These are phyloP conservation scores for Aspergillus clavatus DNA, from an alignment of 2,329 filamentous ascomycete genomes.

Conservation along the genomic window DNA sequence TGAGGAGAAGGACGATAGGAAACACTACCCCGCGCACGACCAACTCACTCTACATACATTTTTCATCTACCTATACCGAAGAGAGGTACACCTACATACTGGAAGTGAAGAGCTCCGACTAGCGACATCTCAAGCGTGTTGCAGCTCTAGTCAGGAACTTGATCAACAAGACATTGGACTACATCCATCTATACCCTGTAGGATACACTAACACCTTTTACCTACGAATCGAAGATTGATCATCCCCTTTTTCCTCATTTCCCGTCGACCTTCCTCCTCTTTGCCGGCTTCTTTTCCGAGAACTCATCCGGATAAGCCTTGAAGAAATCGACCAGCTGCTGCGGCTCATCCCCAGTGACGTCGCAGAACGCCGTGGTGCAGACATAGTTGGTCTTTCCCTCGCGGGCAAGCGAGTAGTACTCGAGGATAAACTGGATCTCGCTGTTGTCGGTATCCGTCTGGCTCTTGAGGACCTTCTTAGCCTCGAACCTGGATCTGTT, in stretches of 20 bases:
- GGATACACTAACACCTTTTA: too few relatives aligned
- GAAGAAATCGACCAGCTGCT: conserved; percentile 48
- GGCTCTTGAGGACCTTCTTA: conserved; percentile 34
- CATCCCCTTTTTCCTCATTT: neutral
- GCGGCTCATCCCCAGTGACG: conserved; percentile 45
- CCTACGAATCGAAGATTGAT: too few relatives aligned
- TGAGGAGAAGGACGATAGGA: neutral
- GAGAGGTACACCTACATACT: neutral
- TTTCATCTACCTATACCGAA: neutral
- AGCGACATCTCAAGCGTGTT: too few relatives aligned
- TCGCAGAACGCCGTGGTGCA: conserved; percentile 49
- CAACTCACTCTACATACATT: neutral
- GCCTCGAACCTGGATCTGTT: conserved; percentile 24
- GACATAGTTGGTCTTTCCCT: conserved; percentile 53
- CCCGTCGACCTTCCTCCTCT: conserved; percentile 3
- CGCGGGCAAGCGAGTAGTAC: conserved; percentile 50
- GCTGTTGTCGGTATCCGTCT: conserved; percentile 34
- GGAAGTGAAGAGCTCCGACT: too few relatives aligned
- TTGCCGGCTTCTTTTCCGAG: conserved; percentile 8
- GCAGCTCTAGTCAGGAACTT: too few relatives aligned
- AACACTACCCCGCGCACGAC: neutral
- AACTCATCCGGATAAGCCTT: conserved; percentile 42
- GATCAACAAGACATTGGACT: too few relatives aligned
- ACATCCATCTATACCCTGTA: too few relatives aligned
- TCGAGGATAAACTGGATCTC: conserved; percentile 49